Conservation (phyloP, 768 basidiomycete species). For the Tubosaeta sp. region DNA sequence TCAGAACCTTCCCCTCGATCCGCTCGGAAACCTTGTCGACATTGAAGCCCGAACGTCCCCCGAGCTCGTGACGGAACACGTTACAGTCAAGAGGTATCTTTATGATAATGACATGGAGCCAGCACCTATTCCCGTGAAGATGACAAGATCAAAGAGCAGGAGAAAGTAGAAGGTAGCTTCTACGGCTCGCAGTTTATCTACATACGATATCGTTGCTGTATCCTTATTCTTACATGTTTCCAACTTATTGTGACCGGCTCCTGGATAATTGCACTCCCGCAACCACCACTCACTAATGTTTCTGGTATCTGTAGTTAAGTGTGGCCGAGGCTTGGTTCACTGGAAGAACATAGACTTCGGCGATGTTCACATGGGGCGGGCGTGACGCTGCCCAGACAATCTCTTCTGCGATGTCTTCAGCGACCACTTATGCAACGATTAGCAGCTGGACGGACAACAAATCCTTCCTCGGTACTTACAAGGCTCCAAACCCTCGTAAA, state of each 20-base stretch:
- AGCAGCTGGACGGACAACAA: neutral
- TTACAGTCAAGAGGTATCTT: conserved; percentile 74
- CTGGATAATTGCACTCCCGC: neutral
- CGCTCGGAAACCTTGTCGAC: conserved; percentile 65
- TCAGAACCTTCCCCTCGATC: conserved; percentile 61
- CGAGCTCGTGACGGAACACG: conserved; percentile 58
- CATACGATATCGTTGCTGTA: conserved; percentile 27
- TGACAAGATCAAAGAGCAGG: conserved; percentile 55
- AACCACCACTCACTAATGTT: conserved; percentile 1
- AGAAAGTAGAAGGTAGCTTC: conserved; percentile 37
- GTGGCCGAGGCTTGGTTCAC: conserved; percentile 75
- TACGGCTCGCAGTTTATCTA: conserved; percentile 10
- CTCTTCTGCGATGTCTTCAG: conserved; percentile 92
- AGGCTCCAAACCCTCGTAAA: conserved; percentile 86
- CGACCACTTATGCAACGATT: conserved; percentile 50
- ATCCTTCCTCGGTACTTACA: conserved; percentile 43
- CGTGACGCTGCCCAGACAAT: conserved; percentile 95
- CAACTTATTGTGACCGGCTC: neutral
- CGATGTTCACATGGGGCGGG: conserved; percentile 89
- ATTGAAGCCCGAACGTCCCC: conserved; percentile 47
- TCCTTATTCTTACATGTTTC: conserved; percentile 26
- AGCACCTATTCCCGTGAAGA: conserved; percentile 35
- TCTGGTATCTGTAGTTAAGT: conserved; percentile 49
- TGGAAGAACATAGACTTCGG: conserved; percentile 73
- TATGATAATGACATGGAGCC: conserved; percentile 66